phyloP scores from a whole-genome alignment of 768 basidiomycete species.

The Tylopilus balloui region DNA sequence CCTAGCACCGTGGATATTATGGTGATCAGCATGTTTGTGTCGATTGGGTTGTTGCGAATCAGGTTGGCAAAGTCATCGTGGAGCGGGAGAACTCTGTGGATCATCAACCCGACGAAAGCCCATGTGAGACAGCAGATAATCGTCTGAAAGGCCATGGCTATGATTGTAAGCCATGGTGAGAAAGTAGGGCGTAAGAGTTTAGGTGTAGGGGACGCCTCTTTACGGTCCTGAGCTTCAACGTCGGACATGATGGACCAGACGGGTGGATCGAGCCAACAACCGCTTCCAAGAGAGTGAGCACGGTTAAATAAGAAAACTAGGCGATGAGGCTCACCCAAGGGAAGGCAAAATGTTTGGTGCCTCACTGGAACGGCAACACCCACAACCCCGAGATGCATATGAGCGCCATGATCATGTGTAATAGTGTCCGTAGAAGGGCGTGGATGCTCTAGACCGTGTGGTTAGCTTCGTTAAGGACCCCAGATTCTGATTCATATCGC shows the following conservation, averaged over 20 bases:
- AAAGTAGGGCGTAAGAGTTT: not conserved
- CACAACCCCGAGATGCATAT: too few relatives aligned
- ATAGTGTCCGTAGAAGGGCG: too few relatives aligned
- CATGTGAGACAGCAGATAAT: not conserved
- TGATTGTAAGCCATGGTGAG: not conserved
- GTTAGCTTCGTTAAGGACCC: too few relatives aligned
- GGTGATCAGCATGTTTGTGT: not conserved
- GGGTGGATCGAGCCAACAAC: not conserved
- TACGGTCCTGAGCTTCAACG: not conserved
- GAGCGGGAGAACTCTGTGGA: not conserved
- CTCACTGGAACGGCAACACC: too few relatives aligned
- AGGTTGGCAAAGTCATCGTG: not conserved
- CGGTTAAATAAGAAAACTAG: too few relatives aligned
- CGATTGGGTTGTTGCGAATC: not conserved
- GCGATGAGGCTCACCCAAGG: too few relatives aligned
- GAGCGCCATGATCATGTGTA: too few relatives aligned
- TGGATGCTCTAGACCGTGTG: too few relatives aligned
- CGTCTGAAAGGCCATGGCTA: not conserved
- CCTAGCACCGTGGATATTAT: not conserved
- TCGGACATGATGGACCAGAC: not conserved
- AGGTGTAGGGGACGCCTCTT: not conserved
- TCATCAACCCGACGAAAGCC: not conserved
- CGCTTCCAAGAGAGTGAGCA: too few relatives aligned
- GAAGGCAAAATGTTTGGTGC: too few relatives aligned
- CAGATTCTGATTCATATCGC: too few relatives aligned